Percentiles rank a stretch among this genome's conserved stretches.
Evolutionary conservation across 805 yeast species (phyloP).

Genomic region (Lipomyces chichibuensis): DNA sequence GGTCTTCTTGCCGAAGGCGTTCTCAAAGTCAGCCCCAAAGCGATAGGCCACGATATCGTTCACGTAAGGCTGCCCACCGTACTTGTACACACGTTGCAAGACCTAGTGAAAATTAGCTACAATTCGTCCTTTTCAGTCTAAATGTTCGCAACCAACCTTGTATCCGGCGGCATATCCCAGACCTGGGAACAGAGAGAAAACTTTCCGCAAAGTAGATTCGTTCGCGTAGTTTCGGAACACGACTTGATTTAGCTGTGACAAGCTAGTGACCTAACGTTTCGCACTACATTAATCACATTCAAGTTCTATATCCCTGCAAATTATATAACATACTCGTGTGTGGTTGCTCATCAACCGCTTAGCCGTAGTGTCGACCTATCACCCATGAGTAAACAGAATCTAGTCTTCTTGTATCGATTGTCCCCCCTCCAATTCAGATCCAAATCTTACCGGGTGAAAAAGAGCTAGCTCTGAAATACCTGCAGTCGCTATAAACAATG

Average conservation of each 20-base stretch:
- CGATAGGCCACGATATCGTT: conserved; percentile 84
- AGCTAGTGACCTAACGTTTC: conserved; percentile 55
- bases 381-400: background rate
- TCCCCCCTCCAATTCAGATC: background rate
- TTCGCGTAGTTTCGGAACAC: conserved; percentile 82
- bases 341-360: conserved; percentile 91
- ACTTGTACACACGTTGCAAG: conserved; percentile 95
- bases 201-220: conserved; percentile 68
- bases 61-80: conserved; percentile 99
- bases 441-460: conserved; percentile 79
- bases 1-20: conserved; percentile 83
- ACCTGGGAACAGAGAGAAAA: conserved; percentile 92
- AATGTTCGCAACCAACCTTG: conserved; percentile 49
- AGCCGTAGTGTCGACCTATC: conserved; percentile 81
- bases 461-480: conserved; percentile 96
- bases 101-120: conserved; percentile 45
- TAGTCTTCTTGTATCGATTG: background rate
- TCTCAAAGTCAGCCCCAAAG: conserved; percentile 70
- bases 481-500: conserved; percentile 55
- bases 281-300: background rate
- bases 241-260: conserved; percentile 75
- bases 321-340: conserved; percentile 63
- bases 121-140: background rate
- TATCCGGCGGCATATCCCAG: conserved; percentile 97
- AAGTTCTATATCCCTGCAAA: background rate